Conservation (phyloP, 441 rosid genomes). For the Adansonia grandidieri region DNA sequence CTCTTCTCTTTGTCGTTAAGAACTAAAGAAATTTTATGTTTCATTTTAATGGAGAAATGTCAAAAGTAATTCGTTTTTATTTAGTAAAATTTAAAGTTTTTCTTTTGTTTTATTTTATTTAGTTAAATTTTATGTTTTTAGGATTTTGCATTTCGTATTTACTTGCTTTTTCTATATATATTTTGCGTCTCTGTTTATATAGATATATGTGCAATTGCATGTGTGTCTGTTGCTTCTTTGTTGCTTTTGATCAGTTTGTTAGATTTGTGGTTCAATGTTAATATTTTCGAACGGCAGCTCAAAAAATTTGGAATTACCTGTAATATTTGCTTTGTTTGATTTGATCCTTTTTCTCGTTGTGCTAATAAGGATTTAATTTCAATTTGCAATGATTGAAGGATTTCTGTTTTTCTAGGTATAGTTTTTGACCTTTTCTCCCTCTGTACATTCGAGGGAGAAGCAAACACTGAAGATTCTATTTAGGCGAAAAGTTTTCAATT, state of each 20-base stretch:
- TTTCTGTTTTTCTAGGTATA: background rate
- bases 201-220: background rate
- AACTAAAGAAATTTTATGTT: background rate
- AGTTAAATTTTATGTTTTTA: background rate
- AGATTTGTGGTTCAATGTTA: conserved; percentile 2
- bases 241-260: background rate
- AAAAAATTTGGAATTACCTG: conserved; percentile 1
- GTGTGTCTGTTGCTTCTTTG: background rate
- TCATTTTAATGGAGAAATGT: background rate
- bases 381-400: background rate
- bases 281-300: background rate
- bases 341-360: background rate
- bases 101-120: background rate
- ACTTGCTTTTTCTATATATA: background rate
- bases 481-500: background rate
- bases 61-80: background rate
- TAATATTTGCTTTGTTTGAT: background rate
- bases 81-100: background rate
- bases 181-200: background rate
- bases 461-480: background rate
- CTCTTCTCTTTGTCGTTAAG: background rate
- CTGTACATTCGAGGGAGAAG: background rate
- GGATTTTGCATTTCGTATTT: conserved; percentile 1
- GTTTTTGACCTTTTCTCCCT: background rate
- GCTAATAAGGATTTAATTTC: background rate